Percentiles rank a stretch among this genome's conserved stretches.
phyloP scores from a whole-genome alignment of 805 yeast species.

The Hanseniaspora meyeri region DNA sequence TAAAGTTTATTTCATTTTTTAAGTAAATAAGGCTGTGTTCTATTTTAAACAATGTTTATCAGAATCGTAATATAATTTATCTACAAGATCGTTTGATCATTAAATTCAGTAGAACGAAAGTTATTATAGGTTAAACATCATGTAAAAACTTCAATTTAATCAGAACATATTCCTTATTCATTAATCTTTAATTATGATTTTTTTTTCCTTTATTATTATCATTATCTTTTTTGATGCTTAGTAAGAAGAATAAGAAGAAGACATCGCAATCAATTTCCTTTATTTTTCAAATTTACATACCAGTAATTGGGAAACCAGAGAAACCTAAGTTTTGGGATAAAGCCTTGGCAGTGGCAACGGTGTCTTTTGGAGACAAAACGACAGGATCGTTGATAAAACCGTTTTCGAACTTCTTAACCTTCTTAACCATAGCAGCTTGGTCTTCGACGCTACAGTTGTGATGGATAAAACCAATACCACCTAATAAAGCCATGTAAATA shows the following conservation, averaged over 20 bases:
- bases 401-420: slow-evolving; percentile 93
- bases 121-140: slow-evolving; percentile 34
- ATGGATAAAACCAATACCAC: slow-evolving; percentile 97
- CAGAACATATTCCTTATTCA: not conserved
- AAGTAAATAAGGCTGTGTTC: too few relatives aligned
- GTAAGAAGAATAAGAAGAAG: not conserved
- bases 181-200: not conserved
- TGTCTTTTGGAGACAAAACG: slow-evolving; percentile 60
- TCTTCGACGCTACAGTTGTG: slow-evolving; percentile 94
- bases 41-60: slow-evolving; percentile 19
- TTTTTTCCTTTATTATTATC: not conserved
- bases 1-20: not conserved
- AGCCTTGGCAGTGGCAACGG: slow-evolving; percentile 69
- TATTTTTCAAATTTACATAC: slow-evolving; percentile 45
- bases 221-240: not conserved
- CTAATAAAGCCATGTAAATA: slow-evolving; percentile 92
- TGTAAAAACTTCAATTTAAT: not conserved
- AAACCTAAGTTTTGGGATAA: slow-evolving; percentile 70
- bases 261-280: not conserved
- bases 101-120: slow-evolving; percentile 98
- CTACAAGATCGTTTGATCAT: slow-evolving; percentile 96
- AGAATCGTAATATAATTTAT: slow-evolving; percentile 36
- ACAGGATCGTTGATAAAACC: slow-evolving; percentile 94
- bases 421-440: slow-evolving; percentile 96
- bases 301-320: slow-evolving; percentile 98